Evolutionary conservation across 1,284 basidiomycete genomes (phyloP), one percentile per base, ranked within the genome.

Genomic region (Apiotrichum mycotoxinovorans): DNA sequence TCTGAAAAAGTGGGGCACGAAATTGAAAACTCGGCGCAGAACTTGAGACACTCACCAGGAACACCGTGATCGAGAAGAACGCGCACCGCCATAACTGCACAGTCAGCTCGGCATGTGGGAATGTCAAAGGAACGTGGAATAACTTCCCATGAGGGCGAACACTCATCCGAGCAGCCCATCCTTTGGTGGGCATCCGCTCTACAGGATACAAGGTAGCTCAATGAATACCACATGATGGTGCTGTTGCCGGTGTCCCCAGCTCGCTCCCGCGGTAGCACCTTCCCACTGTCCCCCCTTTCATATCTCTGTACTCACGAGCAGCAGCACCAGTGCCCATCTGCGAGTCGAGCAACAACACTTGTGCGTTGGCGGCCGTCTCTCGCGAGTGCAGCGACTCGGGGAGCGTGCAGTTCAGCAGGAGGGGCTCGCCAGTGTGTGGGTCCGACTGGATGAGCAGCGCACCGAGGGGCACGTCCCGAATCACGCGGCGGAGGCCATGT

Each of bases 301-400:
- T 35, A 5, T 18, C 41, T 33, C 17, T 26, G 20, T 27, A 71
- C 74, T 65, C 34, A 77, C 74, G 87, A 0, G 91, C 93, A 4
- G 94, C 86, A 0, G 95, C 94, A 3, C 88, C 95, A 0, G 94
- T 98, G 5, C 91, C 92, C 74, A 98, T 92, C 81, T 92, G 94
- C 4, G 90, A 89, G 71, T 98, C 95, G 33, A 97, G 81, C n/a
- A 98, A 76, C 71, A 97, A 87, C 1, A 95, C 92, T 80, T 86
- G 91, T 2, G 88, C 80, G 43, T 87, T 79, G 57, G 80, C 73
- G 1, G 92, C 90, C 40, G 80, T 78, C 54, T 84, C 79, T 40
- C 84, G 79, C 40, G 83, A 78, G 42, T 88, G 87, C 52, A 96
- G 74, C 66, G 80, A 85, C 2, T 80, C 71, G 0, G 95, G 95